Evolutionary conservation across 2,329 filamentous ascomycete species (phyloP).

Genomic region (Aureobasidium melanogenum): DNA sequence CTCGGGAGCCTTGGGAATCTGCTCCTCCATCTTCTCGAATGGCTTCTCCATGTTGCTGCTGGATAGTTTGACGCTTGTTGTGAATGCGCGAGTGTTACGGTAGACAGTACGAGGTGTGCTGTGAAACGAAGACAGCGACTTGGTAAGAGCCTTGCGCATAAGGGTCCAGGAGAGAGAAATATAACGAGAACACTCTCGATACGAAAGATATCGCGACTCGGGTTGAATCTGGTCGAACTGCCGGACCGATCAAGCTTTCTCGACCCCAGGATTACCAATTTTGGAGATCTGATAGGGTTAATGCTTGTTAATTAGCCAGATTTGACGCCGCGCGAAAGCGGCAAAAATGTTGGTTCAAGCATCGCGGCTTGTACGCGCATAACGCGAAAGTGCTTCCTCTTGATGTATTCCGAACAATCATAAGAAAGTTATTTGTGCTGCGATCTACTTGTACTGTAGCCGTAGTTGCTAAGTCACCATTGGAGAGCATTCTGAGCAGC

Average conservation of each 20-base stretch:
- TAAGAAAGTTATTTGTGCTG: background rate
- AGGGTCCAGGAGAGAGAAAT: background rate
- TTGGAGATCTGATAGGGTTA: background rate
- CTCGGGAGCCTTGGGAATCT: slow-evolving; percentile 17
- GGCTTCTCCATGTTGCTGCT: slow-evolving; percentile 17
- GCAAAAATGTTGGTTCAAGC: background rate
- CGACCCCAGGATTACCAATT: background rate
- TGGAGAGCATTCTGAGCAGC: background rate
- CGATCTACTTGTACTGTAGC: background rate
- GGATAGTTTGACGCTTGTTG: background rate
- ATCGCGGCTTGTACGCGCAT: background rate
- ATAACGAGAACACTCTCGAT: background rate
- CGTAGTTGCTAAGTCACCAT: background rate
- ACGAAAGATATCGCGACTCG: no score
- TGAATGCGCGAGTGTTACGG: background rate
- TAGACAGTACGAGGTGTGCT: background rate
- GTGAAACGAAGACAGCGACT: background rate
- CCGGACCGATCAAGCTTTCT: background rate
- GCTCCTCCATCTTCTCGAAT: slow-evolving; percentile 20
- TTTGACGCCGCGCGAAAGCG: background rate
- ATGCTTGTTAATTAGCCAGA: background rate
- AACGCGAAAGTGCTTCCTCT: background rate
- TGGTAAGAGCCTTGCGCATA: slow-evolving; percentile 6
- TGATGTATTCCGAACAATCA: no score
- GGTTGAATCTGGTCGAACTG: background rate